Conservation (phyloP, 305 asterid species). For the Fraxinus albicans region DNA sequence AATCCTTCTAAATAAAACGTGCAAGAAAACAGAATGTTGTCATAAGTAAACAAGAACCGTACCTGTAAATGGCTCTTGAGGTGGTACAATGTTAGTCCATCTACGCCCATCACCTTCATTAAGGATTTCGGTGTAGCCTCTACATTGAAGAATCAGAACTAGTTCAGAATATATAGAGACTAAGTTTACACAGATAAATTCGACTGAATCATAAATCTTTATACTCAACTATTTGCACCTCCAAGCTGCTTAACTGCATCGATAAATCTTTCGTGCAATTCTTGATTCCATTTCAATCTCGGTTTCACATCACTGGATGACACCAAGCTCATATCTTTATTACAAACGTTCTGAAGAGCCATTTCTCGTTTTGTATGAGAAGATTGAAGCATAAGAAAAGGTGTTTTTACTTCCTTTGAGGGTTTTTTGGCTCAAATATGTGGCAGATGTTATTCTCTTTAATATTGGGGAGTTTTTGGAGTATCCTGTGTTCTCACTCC, state of each 20-base stretch:
- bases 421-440: constrained; percentile 17
- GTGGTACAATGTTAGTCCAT: constrained; percentile 83
- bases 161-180: neutral
- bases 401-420: constrained; percentile 1
- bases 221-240: constrained; percentile 82
- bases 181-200: neutral
- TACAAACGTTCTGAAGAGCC: constrained; percentile 44
- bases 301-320: constrained; percentile 88
- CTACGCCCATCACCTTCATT: constrained; percentile 86
- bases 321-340: constrained; percentile 55
- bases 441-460: constrained; percentile 41
- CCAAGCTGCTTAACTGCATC: constrained; percentile 79
- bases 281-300: constrained; percentile 88
- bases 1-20: neutral
- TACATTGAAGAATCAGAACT: constrained; percentile 33
- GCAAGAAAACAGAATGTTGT: neutral
- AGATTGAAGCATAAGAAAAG: constrained; percentile 39
- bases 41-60: constrained; percentile 1
- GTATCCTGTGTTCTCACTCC: constrained; percentile 81
- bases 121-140: constrained; percentile 93
- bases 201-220: neutral
- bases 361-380: constrained; percentile 30
- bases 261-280: constrained; percentile 65
- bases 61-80: constrained; percentile 97
- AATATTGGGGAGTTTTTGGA: constrained; percentile 59